Percentiles rank a stretch among this genome's conserved stretches.
Evolutionary conservation across 2,329 filamentous ascomycete genomes (phyloP).

Genomic region (Paraconiothyrium brasiliense): DNA sequence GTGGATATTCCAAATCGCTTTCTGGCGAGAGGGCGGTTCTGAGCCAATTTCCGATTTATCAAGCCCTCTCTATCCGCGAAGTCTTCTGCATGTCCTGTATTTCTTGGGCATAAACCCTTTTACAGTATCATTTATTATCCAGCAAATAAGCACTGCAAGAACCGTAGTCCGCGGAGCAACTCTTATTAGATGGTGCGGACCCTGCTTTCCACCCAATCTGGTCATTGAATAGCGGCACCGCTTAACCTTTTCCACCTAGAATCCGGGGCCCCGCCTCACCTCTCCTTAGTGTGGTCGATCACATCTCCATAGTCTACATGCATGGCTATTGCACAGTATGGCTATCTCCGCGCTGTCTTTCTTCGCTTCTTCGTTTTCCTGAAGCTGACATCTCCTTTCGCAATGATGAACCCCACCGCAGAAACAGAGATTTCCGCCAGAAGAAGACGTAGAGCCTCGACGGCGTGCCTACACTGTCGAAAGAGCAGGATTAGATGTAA

Average conservation of each 20-base stretch:
- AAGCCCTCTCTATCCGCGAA: neutral
- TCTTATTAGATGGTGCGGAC: neutral
- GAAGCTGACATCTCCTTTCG: neutral
- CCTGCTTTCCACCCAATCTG: neutral
- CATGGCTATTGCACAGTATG: neutral
- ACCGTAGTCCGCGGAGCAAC: neutral
- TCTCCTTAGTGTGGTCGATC: neutral
- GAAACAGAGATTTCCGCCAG: neutral
- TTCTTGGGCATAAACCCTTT: neutral
- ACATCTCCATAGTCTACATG: neutral
- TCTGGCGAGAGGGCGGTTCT: constrained; percentile 47
- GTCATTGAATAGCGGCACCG: neutral
- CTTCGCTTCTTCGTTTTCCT: constrained; percentile 1
- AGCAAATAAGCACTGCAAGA: neutral
- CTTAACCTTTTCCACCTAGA: constrained; percentile 16
- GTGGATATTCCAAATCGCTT: constrained; percentile 56
- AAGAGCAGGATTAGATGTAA: constrained; percentile 52
- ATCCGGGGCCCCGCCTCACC: constrained; percentile 10
- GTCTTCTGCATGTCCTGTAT: neutral
- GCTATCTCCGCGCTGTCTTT: neutral
- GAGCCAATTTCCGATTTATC: neutral
- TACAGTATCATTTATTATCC: no score
- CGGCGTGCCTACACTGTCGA: constrained; percentile 8
- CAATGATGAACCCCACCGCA: neutral
- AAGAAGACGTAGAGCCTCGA: constrained; percentile 2